Percentiles rank a stretch among this genome's conserved stretches.
Conservation (phyloP, 352 stramenopile genomes). For the Globisporangium canariense region DNA sequence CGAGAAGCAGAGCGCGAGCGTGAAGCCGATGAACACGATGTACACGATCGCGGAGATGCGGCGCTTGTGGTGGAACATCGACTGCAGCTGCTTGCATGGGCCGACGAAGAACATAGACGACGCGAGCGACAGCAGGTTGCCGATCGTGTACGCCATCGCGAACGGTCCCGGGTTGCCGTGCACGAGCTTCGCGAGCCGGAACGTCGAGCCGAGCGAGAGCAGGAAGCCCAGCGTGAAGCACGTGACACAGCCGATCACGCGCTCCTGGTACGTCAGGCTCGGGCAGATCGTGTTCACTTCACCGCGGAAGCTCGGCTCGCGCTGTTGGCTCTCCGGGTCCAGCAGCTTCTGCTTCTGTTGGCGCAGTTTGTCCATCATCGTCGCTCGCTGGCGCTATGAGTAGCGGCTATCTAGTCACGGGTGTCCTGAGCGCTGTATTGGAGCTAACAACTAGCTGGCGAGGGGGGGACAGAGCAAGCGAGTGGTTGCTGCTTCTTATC, state of each 20-base stretch:
- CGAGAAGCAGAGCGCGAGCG: constrained; percentile 73
- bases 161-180: constrained; percentile 79
- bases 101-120: constrained; percentile 87
- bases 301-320: constrained; percentile 30
- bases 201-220: constrained; percentile 78
- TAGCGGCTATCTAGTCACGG: background rate
- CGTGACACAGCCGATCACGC: constrained; percentile 72
- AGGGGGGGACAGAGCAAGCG: background rate
- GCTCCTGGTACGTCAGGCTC: constrained; percentile 82
- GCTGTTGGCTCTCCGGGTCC: constrained; percentile 49
- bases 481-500: background rate
- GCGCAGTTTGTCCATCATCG: constrained; percentile 64
- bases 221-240: constrained; percentile 83
- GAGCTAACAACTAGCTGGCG: background rate
- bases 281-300: constrained; percentile 47
- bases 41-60: constrained; percentile 67
- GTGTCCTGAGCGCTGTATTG: background rate
- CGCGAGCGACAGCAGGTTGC: constrained; percentile 78
- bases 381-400: background rate
- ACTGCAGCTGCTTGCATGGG: constrained; percentile 74
- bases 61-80: constrained; percentile 82
- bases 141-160: constrained; percentile 82
- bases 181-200: constrained; percentile 71
- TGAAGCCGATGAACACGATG: constrained; percentile 76
- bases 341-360: constrained; percentile 80